These are phyloP conservation scores for Tulasnella calospora DNA, from an alignment of 768 basidiomycete genomes.

Conservation along the genomic window DNA sequence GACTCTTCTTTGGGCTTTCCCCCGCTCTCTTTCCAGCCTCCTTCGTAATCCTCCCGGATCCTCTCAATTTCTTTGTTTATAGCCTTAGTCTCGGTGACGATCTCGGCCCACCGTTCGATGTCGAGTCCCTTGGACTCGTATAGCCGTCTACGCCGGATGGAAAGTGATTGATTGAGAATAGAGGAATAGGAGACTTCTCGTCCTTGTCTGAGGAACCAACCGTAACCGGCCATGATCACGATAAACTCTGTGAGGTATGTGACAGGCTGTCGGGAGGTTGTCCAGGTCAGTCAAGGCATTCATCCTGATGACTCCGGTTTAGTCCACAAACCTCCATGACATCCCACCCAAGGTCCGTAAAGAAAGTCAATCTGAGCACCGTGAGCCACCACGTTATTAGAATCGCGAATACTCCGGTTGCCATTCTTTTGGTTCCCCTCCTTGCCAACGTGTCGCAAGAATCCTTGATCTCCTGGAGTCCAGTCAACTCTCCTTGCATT, in stretches of 20 bases:
- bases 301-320: not conserved
- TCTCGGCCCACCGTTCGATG: slow-evolving; percentile 56
- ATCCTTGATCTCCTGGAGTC: slow-evolving; percentile 53
- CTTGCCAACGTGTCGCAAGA: slow-evolving; percentile 55
- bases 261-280: slow-evolving; percentile 40
- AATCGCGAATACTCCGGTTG: slow-evolving; percentile 54
- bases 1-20: slow-evolving; percentile 33
- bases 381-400: slow-evolving; percentile 60
- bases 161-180: slow-evolving; percentile 55
- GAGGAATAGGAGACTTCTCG: slow-evolving; percentile 64
- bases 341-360: slow-evolving; percentile 50
- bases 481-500: slow-evolving; percentile 44
- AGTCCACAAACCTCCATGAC: slow-evolving; percentile 25
- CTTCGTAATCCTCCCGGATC: slow-evolving; percentile 60
- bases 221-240: slow-evolving; percentile 57
- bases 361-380: slow-evolving; percentile 61
- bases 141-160: slow-evolving; percentile 50
- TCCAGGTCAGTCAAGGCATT: slow-evolving; percentile 4
- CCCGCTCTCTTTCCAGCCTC: slow-evolving; percentile 38
- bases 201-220: slow-evolving; percentile 60
- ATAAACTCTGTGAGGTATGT: slow-evolving; percentile 61
- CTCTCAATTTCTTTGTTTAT: slow-evolving; percentile 51
- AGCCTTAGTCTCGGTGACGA: slow-evolving; percentile 47
- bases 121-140: slow-evolving; percentile 57
- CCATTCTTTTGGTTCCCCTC: slow-evolving; percentile 52